phyloP scores from a whole-genome alignment of 108 stramenopile genomes.

The Epipyxis sp. region DNA sequence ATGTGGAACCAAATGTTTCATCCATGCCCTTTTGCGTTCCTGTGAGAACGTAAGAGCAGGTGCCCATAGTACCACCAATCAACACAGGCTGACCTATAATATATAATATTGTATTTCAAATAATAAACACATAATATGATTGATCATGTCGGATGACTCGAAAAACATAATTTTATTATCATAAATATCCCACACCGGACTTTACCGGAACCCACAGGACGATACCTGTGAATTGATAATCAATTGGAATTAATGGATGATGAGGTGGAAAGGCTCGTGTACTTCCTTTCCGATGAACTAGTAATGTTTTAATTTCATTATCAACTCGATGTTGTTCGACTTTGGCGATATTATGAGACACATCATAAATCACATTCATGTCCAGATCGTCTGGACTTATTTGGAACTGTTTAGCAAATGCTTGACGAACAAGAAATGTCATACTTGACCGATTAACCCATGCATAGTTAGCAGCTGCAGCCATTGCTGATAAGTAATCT shows the following conservation, averaged over 20 bases:
- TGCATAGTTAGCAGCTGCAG: constrained; percentile 78
- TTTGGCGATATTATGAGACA: constrained; percentile 81
- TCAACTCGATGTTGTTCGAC: constrained; percentile 72
- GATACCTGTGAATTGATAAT: constrained; percentile 55
- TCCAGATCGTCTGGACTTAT: constrained; percentile 73
- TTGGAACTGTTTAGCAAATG: constrained; percentile 72
- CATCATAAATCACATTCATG: constrained; percentile 79
- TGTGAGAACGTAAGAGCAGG: constrained; percentile 64
- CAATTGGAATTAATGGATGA: constrained; percentile 77
- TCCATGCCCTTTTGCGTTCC: constrained; percentile 75
- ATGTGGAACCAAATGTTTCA: constrained; percentile 77
- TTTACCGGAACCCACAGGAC: too few species aligned
- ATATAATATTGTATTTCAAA: too few species aligned
- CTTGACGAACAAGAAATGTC: constrained; percentile 69
- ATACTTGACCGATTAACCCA: constrained; percentile 78
- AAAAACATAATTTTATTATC: constrained; percentile 3
- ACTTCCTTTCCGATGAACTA: constrained; percentile 76
- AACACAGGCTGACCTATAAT: constrained; percentile 71
- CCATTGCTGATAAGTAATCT: constrained; percentile 68
- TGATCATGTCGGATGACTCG: not conserved
- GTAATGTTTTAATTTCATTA: constrained; percentile 64
- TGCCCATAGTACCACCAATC: constrained; percentile 82
- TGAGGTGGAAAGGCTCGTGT: constrained; percentile 78
- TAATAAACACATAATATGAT: constrained; percentile 13
- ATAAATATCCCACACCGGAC: too few species aligned